phyloP scores from a whole-genome alignment of 75 land plant genomes.

The Pseudotsuga menziesii region DNA sequence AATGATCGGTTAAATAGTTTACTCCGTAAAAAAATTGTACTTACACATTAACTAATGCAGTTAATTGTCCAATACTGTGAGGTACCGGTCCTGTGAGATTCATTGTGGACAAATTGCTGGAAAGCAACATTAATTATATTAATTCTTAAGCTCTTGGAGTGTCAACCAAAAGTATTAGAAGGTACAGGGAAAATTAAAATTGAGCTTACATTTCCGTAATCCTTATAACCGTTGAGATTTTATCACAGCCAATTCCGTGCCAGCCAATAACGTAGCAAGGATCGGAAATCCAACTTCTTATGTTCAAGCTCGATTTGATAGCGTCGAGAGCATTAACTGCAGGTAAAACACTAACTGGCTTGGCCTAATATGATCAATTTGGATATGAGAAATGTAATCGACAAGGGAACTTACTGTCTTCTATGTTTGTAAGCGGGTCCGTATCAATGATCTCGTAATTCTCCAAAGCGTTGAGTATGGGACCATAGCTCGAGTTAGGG shows the following conservation, averaged over 20 bases:
- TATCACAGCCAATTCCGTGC: not conserved
- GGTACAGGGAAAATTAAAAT: not conserved
- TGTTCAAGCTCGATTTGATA: not conserved
- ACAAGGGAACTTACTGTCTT: not conserved
- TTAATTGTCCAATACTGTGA: too few relatives aligned
- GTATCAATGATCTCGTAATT: not conserved
- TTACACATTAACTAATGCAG: too few relatives aligned
- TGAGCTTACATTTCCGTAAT: not conserved
- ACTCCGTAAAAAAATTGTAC: too few relatives aligned
- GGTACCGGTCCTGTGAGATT: too few relatives aligned
- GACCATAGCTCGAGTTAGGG: not conserved
- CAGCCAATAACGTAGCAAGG: not conserved
- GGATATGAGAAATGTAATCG: too few relatives aligned
- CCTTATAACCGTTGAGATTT: not conserved
- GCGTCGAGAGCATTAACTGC: not conserved
- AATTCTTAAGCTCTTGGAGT: too few relatives aligned
- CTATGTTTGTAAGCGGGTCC: not conserved
- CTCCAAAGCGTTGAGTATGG: constrained; percentile 4
- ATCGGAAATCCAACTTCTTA: not conserved
- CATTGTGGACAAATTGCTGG: too few relatives aligned
- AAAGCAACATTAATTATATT: too few relatives aligned
- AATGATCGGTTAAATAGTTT: too few relatives aligned
- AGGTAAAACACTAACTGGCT: too few relatives aligned
- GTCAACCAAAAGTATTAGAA: not conserved
- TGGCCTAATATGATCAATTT: too few relatives aligned